Evolutionary conservation across 2,329 filamentous ascomycete species (phyloP).

Genomic region (Cryoendolithus antarcticus): DNA sequence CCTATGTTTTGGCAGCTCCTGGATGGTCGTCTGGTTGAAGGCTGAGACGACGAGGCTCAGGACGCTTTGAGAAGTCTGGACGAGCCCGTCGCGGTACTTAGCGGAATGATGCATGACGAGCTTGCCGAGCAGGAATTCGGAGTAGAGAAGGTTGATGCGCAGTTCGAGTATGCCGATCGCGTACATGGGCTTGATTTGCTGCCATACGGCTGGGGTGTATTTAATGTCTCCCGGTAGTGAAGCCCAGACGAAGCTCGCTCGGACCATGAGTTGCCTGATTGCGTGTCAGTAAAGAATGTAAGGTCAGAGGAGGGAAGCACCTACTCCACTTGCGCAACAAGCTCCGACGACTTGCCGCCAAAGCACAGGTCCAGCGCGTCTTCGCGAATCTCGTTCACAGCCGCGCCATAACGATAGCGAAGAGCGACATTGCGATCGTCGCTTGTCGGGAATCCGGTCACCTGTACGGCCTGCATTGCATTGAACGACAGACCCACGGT

Average conservation of each 20-base stretch:
- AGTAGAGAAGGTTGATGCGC: conserved; percentile 2
- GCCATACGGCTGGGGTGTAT: background rate
- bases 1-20: background rate
- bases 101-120: background rate
- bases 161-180: background rate
- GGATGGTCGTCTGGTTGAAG: background rate
- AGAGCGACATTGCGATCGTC: no score
- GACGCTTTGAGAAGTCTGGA: conserved; percentile 4
- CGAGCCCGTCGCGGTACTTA: conserved; percentile 2
- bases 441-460: background rate
- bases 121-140: conserved; percentile 4
- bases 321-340: no score
- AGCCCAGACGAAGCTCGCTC: background rate
- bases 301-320: no score
- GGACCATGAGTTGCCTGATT: no score
- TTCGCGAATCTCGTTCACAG: no score
- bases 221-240: background rate
- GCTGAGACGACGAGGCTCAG: conserved; percentile 3
- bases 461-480: conserved; percentile 1
- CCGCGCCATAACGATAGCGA: no score
- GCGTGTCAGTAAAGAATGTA: no score
- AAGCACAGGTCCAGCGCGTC: no score
- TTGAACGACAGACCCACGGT: conserved; percentile 3
- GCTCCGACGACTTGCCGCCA: no score
- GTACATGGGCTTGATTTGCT: background rate